These are phyloP conservation scores for Akebia trifoliata DNA, from an alignment of 164 flowering plant genomes.

Conservation along the genomic window DNA sequence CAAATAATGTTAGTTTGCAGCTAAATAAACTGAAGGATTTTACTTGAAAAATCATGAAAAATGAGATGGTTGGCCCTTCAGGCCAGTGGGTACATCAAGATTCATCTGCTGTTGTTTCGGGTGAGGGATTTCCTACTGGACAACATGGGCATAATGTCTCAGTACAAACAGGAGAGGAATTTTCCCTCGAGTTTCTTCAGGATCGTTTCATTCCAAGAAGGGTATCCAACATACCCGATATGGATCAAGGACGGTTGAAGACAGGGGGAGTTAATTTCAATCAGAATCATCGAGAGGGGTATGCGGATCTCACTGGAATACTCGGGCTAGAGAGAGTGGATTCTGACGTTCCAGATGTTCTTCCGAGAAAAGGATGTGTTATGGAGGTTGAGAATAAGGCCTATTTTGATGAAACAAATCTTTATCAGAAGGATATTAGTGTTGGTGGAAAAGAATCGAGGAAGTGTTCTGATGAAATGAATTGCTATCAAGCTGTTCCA, in stretches of 20 bases:
- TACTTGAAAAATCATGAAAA: constrained; percentile 27
- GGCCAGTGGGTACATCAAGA: constrained; percentile 29
- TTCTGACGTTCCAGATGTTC: constrained; percentile 24
- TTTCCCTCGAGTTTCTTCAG: constrained; percentile 54
- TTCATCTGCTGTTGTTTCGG: constrained; percentile 7
- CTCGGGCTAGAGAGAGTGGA: constrained; percentile 39
- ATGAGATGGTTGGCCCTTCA: constrained; percentile 30
- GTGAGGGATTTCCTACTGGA: constrained; percentile 6
- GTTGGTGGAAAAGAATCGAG: constrained; percentile 17
- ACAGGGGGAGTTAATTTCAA: constrained; percentile 21
- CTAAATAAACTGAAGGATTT: not conserved
- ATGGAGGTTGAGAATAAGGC: constrained; percentile 23
- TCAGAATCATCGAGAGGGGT: constrained; percentile 27
- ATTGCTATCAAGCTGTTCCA: constrained; percentile 19
- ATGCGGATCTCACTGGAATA: constrained; percentile 43
- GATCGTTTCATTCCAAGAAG: constrained; percentile 37
- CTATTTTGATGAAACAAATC: constrained; percentile 20
- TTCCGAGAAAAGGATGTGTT: constrained; percentile 5
- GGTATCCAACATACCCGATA: constrained; percentile 19
- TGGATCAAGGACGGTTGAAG: constrained; percentile 17
- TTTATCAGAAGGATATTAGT: constrained; percentile 25
- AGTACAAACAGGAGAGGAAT: constrained; percentile 80
- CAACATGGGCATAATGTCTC: constrained; percentile 39
- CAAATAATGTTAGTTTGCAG: constrained; percentile 3
- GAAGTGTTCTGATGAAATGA: constrained; percentile 20